Conservation (phyloP, 768 basidiomycete species). For the Termitomyces sp. region DNA sequence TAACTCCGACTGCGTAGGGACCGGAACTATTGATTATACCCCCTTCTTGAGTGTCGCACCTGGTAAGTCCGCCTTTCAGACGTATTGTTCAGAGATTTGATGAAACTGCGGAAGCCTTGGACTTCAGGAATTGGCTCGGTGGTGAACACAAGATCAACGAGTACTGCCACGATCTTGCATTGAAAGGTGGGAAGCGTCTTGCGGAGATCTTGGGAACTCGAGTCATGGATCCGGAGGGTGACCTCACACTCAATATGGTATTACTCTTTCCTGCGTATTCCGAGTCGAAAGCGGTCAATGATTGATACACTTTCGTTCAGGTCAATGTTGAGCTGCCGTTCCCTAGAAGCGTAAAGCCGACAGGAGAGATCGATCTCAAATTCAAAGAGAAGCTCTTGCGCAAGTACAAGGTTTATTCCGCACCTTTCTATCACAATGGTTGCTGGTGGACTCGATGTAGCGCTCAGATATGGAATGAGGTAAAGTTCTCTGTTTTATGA, state of each 20-base stretch:
- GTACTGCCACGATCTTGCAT: slow-evolving; percentile 72
- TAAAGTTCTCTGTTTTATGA: slow-evolving; percentile 12
- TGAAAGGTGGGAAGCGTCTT: slow-evolving; percentile 62
- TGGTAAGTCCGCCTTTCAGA: slow-evolving; percentile 34
- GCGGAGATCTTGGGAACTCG: slow-evolving; percentile 64
- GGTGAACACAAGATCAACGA: slow-evolving; percentile 76
- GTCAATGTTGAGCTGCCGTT: slow-evolving; percentile 43
- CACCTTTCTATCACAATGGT: slow-evolving; percentile 35
- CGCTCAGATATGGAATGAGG: slow-evolving; percentile 48
- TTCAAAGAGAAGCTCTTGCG: slow-evolving; percentile 31
- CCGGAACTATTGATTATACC: slow-evolving; percentile 51
- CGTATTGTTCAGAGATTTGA: neutral
- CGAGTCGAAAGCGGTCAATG: neutral
- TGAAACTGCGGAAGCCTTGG: slow-evolving; percentile 47
- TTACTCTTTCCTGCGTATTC: neutral
- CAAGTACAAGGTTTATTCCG: slow-evolving; percentile 35
- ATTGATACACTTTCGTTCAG: slow-evolving; percentile 18
- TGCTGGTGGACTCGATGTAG: slow-evolving; percentile 49
- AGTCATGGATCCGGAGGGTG: slow-evolving; percentile 60
- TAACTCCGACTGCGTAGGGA: slow-evolving; percentile 38
- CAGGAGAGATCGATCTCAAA: slow-evolving; percentile 20
- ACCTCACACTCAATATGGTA: slow-evolving; percentile 78
- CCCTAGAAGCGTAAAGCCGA: slow-evolving; percentile 24
- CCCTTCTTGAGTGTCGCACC: slow-evolving; percentile 48
- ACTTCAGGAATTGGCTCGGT: slow-evolving; percentile 77